phyloP scores from a whole-genome alignment of 495 filamentous ascomycete genomes.

The Saxispiralis lemnorum region DNA sequence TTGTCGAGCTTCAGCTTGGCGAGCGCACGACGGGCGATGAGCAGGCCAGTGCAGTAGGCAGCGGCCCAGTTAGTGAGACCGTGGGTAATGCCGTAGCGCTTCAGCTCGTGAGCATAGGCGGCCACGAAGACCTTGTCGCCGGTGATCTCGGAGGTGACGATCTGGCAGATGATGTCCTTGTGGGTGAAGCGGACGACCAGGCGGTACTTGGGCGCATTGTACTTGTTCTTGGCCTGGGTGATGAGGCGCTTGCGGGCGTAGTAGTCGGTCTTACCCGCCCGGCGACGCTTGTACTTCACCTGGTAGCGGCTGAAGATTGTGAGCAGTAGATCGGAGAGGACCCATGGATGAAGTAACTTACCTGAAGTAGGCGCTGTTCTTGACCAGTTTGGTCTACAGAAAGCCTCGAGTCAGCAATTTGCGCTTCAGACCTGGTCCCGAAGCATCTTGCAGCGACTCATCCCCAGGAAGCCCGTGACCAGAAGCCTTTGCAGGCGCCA shows the following conservation, averaged over 20 bases:
- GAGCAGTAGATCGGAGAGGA: conserved; percentile 2
- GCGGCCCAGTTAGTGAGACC: conserved; percentile 99
- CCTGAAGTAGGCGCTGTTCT: conserved; percentile 96
- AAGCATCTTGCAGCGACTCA: conserved; percentile 95
- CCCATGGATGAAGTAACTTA: conserved; percentile 30
- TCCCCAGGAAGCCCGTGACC: conserved; percentile 9
- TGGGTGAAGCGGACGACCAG: conserved; percentile 99
- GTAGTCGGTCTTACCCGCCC: conserved; percentile 98
- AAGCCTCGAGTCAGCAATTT: conserved; percentile 89
- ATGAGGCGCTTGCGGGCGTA: conserved; percentile 98
- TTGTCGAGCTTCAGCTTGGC: conserved; percentile 90
- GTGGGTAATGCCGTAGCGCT: conserved; percentile 89
- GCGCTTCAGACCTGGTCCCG: conserved; percentile 81
- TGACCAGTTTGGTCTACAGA: conserved; percentile 77
- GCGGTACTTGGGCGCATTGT: conserved; percentile 98
- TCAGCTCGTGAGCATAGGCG: conserved; percentile 95
- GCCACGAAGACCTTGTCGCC: conserved; percentile 90
- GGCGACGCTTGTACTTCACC: conserved; percentile 98
- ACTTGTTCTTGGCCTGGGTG: conserved; percentile 99
- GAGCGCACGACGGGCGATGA: conserved; percentile 88
- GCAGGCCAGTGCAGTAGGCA: conserved; percentile 88
- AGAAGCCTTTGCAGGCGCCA: neutral
- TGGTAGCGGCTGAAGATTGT: conserved; percentile 62
- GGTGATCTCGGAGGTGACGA: conserved; percentile 87
- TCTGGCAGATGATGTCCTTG: conserved; percentile 95